These are phyloP conservation scores for Porodaedalea pini DNA, from an alignment of 1,284 basidiomycete genomes.

Conservation along the genomic window DNA sequence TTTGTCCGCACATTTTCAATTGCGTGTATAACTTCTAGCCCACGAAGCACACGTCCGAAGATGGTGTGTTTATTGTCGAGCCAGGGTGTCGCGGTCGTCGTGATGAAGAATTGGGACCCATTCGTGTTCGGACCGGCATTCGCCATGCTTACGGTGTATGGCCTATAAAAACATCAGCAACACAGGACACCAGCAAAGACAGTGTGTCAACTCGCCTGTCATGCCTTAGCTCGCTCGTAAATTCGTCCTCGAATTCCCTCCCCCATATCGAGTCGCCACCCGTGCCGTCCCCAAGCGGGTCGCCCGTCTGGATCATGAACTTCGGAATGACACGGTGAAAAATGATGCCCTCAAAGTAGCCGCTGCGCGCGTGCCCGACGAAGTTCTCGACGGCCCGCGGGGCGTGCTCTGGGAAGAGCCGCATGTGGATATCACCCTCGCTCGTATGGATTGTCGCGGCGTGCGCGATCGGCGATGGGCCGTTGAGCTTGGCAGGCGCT, in stretches of 20 bases:
- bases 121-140: conserved; percentile 95
- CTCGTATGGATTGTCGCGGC: conserved; percentile 93
- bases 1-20: conserved; percentile 68
- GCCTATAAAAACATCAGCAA: conserved; percentile 42
- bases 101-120: conserved; percentile 98
- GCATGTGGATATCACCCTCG: conserved; percentile 89
- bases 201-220: conserved; percentile 58
- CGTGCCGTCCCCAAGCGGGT: conserved; percentile 95
- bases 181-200: conserved; percentile 1
- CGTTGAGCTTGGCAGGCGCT: conserved; percentile 47
- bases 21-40: conserved; percentile 55
- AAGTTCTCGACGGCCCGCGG: conserved; percentile 98
- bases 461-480: conserved; percentile 65
- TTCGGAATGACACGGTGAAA: conserved; percentile 99
- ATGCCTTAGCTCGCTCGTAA: conserved; percentile 84
- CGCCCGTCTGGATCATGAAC: conserved; percentile 99
- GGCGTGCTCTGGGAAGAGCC: conserved; percentile 86
- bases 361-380: conserved; percentile 86
- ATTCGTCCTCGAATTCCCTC: conserved; percentile 93
- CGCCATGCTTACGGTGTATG: conserved; percentile 99
- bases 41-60: conserved; percentile 74
- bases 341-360: conserved; percentile 91
- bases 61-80: conserved; percentile 96
- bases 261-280: conserved; percentile 98
- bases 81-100: conserved; percentile 94